A percentile compares a stretch with the other conserved stretches of the same genome.
phyloP scores from a whole-genome alignment of 2,329 filamentous ascomycete species.

The Penicillium sp. region DNA sequence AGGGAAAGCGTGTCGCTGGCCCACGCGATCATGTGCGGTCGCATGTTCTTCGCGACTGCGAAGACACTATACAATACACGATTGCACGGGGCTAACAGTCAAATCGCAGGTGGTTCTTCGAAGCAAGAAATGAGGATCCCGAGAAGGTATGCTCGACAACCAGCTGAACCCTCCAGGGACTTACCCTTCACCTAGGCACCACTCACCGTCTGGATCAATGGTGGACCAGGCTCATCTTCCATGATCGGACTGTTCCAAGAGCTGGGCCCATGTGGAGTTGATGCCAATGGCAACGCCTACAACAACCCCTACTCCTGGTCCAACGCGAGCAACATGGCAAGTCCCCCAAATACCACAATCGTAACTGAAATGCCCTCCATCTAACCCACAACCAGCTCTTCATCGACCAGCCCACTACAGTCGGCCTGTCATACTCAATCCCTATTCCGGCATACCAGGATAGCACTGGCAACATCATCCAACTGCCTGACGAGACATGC shows the following conservation, averaged over 20 bases:
- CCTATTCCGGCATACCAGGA: constrained; percentile 16
- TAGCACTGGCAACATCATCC: constrained; percentile 9
- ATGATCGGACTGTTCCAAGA: constrained; percentile 40
- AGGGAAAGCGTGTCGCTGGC: too few species aligned
- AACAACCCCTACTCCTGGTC: constrained; percentile 26
- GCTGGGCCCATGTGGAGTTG: constrained; percentile 32
- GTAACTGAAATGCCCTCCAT: neutral
- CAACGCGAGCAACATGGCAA: constrained; percentile 26
- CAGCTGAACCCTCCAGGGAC: neutral
- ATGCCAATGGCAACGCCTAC: constrained; percentile 21
- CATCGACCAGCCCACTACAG: constrained; percentile 25
- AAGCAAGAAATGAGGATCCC: constrained; percentile 17
- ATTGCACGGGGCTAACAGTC: neutral
- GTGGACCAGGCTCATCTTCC: constrained; percentile 31
- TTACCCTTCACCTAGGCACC: constrained; percentile 7
- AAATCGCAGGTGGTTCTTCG: constrained; percentile 19
- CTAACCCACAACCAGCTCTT: constrained; percentile 14
- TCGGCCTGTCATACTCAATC: constrained; percentile 24
- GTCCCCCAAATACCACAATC: neutral
- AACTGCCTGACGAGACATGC: constrained; percentile 16
- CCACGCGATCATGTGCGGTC: neutral
- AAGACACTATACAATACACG: neutral
- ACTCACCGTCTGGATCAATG: constrained; percentile 30
- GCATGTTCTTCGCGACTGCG: neutral
- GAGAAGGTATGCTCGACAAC: constrained; percentile 6